These are phyloP conservation scores for Asterionellopsis glacialis DNA, from an alignment of 108 stramenopile species.

Conservation along the genomic window DNA sequence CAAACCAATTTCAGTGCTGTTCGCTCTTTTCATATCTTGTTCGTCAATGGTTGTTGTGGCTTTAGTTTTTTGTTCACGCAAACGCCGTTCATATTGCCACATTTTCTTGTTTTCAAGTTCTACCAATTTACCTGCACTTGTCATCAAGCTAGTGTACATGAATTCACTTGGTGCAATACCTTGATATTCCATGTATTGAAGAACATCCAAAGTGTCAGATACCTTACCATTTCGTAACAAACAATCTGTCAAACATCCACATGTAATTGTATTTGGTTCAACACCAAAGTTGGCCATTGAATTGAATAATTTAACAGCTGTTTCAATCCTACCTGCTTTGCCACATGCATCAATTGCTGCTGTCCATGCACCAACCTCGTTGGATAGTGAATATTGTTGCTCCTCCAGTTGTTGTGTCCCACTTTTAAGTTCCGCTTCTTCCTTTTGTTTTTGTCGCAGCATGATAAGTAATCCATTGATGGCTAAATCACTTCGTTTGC, in stretches of 20 bases:
- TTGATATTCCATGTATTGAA: constrained; percentile 77
- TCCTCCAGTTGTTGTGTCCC: constrained; percentile 5
- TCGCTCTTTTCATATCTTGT: background rate
- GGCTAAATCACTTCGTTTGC: constrained; percentile 67
- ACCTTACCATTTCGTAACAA: constrained; percentile 51
- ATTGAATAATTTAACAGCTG: constrained; percentile 58
- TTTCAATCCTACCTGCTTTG: constrained; percentile 69
- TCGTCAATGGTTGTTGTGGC: background rate
- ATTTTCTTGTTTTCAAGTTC: constrained; percentile 40
- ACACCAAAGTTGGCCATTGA: constrained; percentile 73
- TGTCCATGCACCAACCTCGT: constrained; percentile 86
- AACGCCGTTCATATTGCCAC: constrained; percentile 19
- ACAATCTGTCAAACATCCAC: constrained; percentile 68
- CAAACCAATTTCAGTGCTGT: background rate
- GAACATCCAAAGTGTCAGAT: constrained; percentile 59
- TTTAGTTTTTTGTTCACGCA: background rate
- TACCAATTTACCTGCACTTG: constrained; percentile 52
- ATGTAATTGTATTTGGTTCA: constrained; percentile 74
- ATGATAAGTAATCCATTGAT: constrained; percentile 74
- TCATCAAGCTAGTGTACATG: constrained; percentile 87
- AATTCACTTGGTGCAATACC: constrained; percentile 64
- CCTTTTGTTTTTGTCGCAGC: constrained; percentile 44
- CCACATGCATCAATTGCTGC: constrained; percentile 89
- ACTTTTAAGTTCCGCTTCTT: constrained; percentile 6
- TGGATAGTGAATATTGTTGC: constrained; percentile 21